Conservation (phyloP, 2,329 filamentous ascomycete genomes). For the Teratosphaeria zuluensis region DNA sequence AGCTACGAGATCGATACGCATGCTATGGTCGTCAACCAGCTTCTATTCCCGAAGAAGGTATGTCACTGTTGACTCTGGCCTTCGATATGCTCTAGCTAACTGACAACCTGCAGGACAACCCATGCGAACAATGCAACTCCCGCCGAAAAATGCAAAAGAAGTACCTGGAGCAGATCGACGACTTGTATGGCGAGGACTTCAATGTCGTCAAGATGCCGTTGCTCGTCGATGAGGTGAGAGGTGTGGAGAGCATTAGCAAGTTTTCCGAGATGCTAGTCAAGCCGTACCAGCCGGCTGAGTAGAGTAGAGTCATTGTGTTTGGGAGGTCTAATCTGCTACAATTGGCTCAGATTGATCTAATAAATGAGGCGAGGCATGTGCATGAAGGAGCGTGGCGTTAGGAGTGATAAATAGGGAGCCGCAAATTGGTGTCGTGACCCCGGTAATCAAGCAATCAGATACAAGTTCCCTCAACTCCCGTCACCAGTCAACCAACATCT, state of each 20-base stretch:
- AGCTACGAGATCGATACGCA: constrained; percentile 94
- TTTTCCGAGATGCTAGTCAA: constrained; percentile 78
- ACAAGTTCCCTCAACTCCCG: no score
- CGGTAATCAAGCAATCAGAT: not conserved
- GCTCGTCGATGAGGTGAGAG: constrained; percentile 87
- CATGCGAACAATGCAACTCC: constrained; percentile 91
- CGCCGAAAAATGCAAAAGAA: constrained; percentile 98
- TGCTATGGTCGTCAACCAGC: constrained; percentile 94
- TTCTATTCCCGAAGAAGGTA: constrained; percentile 73
- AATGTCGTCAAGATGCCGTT: constrained; percentile 98
- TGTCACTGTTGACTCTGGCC: not conserved
- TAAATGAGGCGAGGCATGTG: not conserved
- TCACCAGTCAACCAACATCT: no score
- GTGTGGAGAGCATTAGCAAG: constrained; percentile 85
- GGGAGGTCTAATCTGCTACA: not conserved
- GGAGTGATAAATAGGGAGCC: not conserved
- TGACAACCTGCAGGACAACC: constrained; percentile 44
- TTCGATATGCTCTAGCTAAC: not conserved
- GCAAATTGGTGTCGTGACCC: not conserved
- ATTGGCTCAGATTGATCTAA: not conserved
- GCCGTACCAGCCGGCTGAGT: constrained; percentile 59
- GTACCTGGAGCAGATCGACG: constrained; percentile 96
- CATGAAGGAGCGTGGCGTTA: not conserved
- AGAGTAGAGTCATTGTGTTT: constrained; percentile 6
- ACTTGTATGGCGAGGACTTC: constrained; percentile 92